phyloP scores from a whole-genome alignment of 2,329 filamentous ascomycete species.

The Epichloe brachyelytri region DNA sequence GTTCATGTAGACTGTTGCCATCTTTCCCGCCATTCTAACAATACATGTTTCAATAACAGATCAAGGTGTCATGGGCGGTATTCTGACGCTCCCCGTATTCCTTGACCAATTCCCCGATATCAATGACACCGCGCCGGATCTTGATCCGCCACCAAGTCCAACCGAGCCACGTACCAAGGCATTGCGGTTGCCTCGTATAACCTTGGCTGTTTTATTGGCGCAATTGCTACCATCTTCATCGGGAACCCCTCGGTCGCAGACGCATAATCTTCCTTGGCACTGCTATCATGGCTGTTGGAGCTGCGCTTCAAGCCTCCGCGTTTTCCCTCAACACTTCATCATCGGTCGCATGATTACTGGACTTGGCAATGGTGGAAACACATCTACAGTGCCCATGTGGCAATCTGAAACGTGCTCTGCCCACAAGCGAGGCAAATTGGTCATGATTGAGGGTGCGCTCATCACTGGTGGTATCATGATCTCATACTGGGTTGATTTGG shows the following conservation, averaged over 20 bases:
- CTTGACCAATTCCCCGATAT: conserved; percentile 42
- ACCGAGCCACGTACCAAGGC: conserved; percentile 38
- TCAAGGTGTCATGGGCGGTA: conserved; percentile 63
- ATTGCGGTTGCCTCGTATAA: conserved; percentile 45
- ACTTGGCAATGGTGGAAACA: conserved; percentile 44
- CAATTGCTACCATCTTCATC: conserved; percentile 52
- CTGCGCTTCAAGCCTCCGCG: conserved; percentile 44
- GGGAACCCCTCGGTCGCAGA: conserved; percentile 48
- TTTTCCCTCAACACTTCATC: conserved; percentile 42
- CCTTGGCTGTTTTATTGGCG: conserved; percentile 49
- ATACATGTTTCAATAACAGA: conserved; percentile 32
- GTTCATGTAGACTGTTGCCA: background rate
- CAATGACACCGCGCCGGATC: conserved; percentile 28
- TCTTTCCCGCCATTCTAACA: background rate
- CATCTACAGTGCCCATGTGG: conserved; percentile 46
- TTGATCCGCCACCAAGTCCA: conserved; percentile 20
- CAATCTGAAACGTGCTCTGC: conserved; percentile 45
- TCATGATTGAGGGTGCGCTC: conserved; percentile 47
- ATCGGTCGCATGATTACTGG: conserved; percentile 46
- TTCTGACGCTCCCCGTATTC: conserved; percentile 54
- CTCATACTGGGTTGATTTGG: conserved; percentile 49
- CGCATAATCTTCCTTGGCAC: conserved; percentile 48
- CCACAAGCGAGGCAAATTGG: conserved; percentile 45
- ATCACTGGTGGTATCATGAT: conserved; percentile 45
- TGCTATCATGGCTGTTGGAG: conserved; percentile 43